These are phyloP conservation scores for Penicillium desertorum DNA, from an alignment of 495 filamentous ascomycete species.

Conservation along the genomic window DNA sequence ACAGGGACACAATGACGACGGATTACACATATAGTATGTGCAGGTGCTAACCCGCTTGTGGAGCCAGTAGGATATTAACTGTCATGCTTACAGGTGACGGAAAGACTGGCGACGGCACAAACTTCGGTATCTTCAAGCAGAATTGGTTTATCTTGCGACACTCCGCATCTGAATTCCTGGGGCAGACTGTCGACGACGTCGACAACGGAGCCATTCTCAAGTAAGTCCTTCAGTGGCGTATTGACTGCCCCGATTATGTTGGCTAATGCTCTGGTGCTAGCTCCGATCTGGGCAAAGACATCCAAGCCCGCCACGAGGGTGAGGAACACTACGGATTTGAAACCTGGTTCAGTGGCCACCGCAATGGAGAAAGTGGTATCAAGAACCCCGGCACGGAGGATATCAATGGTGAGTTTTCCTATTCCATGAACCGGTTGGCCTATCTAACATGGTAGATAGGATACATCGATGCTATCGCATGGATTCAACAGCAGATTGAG, in stretches of 20 bases:
- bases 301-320: conserved; percentile 29
- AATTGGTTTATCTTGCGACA: conserved; percentile 41
- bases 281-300: conserved; percentile 26
- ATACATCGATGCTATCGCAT: conserved; percentile 27
- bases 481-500: conserved; percentile 35
- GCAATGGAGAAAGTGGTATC: conserved; percentile 27
- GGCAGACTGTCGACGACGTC: conserved; percentile 19
- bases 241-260: not conserved
- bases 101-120: conserved; percentile 31
- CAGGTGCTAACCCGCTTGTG: not conserved
- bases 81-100: conserved; percentile 23
- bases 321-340: conserved; percentile 28
- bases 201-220: conserved; percentile 28
- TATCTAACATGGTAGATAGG: conserved; percentile 11
- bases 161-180: conserved; percentile 28
- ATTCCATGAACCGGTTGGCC: not conserved
- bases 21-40: conserved; percentile 38
- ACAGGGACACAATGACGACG: conserved; percentile 34
- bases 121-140: conserved; percentile 41
- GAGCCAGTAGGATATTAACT: conserved; percentile 4
- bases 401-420: conserved; percentile 23
- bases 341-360: conserved; percentile 30
- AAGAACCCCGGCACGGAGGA: conserved; percentile 25
- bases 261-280: conserved; percentile 11
- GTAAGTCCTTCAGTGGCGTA: conserved; percentile 14